Base-by-base conservation (phyloP, 2,329 filamentous ascomycete species). In the Rutstroemia sp. region DNA sequence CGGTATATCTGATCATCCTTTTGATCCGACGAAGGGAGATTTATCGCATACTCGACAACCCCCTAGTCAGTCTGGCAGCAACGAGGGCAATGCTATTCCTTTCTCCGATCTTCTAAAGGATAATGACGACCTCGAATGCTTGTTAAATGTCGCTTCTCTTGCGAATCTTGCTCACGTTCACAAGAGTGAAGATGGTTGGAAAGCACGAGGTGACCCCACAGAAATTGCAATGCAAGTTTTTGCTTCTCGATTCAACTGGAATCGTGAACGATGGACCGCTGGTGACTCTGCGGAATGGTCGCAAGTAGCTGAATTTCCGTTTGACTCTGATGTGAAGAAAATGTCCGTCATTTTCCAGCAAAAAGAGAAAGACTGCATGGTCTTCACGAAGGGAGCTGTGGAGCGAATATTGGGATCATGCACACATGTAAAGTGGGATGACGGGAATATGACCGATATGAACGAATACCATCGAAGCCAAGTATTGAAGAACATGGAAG, bases 171-270 rank as follows among this genome's bases (percentile, higher is more conserved):
- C 84, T 2, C 78, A 78, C 36, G 78, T 88, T 4, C 78, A 83
- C 59, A 73, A 81, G 59, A 70, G 68, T 14, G 70, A 75, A 17
- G 71, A 74, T 2, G 71, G 76, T 53, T 88, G 84, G 84, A 76
- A 80, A 55, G 82, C 80, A 27, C 79, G 82, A 48, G 85, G 84
- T 44, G 84, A 87, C 61, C 83, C 83, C 0, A 87, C 84, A 1
- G 86, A 89, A 63, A 87, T 89, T 58, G 86, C 86, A 1, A 86
- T 89, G 47, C 85, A 89, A 63, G 86, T 89, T 0, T 88, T 89
- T 65, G 83, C 84, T 8, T 81, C 79, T 44, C 81, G 86, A 12
- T 89, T 89, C 67, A 73, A 81, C 55, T 82, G 81, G 76, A 83
- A 83, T 58, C 76, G 80, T 8, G 72, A 76, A 16, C 72, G 73